Evolutionary conservation across 179 eudicot genomes (phyloP), one percentile per base, ranked within the genome.

Genomic region (Beta lomatogona): DNA sequence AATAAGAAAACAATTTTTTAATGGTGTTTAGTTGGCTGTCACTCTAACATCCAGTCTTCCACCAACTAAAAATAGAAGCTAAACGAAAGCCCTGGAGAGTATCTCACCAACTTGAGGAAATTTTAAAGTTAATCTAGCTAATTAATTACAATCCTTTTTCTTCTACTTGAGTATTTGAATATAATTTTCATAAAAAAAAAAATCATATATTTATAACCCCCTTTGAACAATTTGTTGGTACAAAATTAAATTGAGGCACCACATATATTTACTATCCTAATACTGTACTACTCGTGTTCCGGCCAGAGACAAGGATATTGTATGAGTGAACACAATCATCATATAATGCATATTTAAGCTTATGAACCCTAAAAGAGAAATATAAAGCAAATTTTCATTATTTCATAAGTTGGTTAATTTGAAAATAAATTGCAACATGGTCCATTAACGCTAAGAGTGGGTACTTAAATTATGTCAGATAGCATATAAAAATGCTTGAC

Each of bases 1-100:
- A 46, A 71, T 10, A 9, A 71, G 16, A 71, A 71, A 73, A 13
- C 14, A 52, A 11, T 52, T 22, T 52, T 52, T 73, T 73, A 44
- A 73, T 73, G 59, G 61, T 55, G 60, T 73, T 73, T 73, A 25
- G 76, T 25, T 73, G 25, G 76, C 36, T 72, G 16, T 15, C 60
- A 44, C 16, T 71, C 74, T 71, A 71, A 71, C 55, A 9, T 71
- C 12, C 44, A 50, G 16, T 71, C 76, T 53, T 36, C 45, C 9
- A 73, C 76, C 75, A 21, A 71, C 75, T 71, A 48, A 50, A 48
- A 22, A 5, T 22, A 71, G 36, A 71, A 53, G 45, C 45, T 53
- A 21, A 52, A 73, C 21, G 76, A 52, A 74, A 55, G n/a, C 46
- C 41, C 16, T 72, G 15, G 48, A 73, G 77, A 52, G 25, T 75